Base-by-base conservation (phyloP, 176 grass and related monocot genomes). In the Leersia perrieri region DNA sequence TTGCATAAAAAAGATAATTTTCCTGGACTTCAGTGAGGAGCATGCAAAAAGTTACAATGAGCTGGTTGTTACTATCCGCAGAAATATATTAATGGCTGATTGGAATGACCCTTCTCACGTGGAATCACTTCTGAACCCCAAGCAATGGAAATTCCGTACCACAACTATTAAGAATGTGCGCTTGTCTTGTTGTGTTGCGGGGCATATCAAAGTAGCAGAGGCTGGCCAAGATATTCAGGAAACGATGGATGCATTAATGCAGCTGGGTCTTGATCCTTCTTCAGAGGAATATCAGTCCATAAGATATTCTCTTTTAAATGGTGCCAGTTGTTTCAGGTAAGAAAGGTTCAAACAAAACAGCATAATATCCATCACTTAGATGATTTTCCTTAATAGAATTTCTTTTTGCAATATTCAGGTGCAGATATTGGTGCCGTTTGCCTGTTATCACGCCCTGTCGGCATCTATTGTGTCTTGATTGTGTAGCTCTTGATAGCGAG, bases 81-180 rank as follows among this genome's bases (percentile, higher is more conserved):
- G 95, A 79, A 98, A 98, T 87, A 98, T 98, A 51, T 71, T 98
- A 74, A 98, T 94, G 84, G 95, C 95, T 73, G 95, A 98, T 65
- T 98, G 95, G 95, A 98, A 98, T 86, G 95, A 98, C 69, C 95
- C 95, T 70, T 95, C 95, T 68, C 95, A 98, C 71, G 86, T 95
- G 63, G 95, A 98, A 90, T 98, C 95, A 68, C 95, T 98, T 61
- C 81, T 98, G 60, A 98, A 98, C 68, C 86, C 92, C 23, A 98
- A 91, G 79, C 95, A 98, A 75, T 98, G 95, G 95, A 98, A 93
- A 86, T 95, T 93, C 58, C 95, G 90, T 62, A 79, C 92, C 70
- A 84, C 82, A 51, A 98, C 92, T 74, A 91, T 98, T 74, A 95
- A 73, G 82, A 98, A 98, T 95, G 82, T 95, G 49, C 86, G 95